Conservation (phyloP, 2,329 filamentous ascomycete species). For the Stenocarpella maydis region DNA sequence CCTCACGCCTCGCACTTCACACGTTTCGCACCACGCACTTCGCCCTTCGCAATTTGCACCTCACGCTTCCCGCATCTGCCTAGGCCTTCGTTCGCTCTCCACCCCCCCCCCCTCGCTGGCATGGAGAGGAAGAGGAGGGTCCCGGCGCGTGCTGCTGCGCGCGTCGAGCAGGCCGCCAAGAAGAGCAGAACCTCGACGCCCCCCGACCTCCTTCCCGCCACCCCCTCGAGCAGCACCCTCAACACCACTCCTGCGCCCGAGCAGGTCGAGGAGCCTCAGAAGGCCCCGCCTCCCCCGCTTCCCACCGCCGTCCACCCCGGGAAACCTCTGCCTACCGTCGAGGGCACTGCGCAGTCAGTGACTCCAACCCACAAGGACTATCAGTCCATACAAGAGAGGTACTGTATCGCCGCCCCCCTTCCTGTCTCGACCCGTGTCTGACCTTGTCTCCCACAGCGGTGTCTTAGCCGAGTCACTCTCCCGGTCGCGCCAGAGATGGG, state of each 20-base stretch:
- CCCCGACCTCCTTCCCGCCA: slow-evolving; percentile 58
- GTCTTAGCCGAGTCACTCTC: slow-evolving; percentile 77
- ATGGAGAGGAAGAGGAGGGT: slow-evolving; percentile 75
- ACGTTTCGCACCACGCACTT: not conserved
- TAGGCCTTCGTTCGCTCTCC: not conserved
- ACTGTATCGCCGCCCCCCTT: slow-evolving; percentile 38
- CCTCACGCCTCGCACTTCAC: too few species aligned
- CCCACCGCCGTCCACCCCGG: slow-evolving; percentile 71
- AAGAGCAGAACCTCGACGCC: slow-evolving; percentile 63
- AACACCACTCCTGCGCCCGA: slow-evolving; percentile 45
- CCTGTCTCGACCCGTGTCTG: not conserved
- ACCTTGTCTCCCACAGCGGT: slow-evolving; percentile 59
- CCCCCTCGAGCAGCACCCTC: slow-evolving; percentile 51
- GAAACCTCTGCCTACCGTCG: slow-evolving; percentile 75
- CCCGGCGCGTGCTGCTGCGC: slow-evolving; percentile 67
- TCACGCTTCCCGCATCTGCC: not conserved
- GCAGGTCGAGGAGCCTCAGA: slow-evolving; percentile 36
- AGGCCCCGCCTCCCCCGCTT: slow-evolving; percentile 52
- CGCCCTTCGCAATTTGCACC: too few species aligned
- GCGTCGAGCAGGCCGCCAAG: slow-evolving; percentile 67
- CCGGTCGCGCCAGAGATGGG: slow-evolving; percentile 78
- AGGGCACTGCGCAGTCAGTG: slow-evolving; percentile 67
- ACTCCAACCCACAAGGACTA: slow-evolving; percentile 72
- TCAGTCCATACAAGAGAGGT: slow-evolving; percentile 79
- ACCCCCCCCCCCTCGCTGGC: slow-evolving; percentile 29